Conservation (phyloP, 2,329 filamentous ascomycete genomes). For the Stylonectria norvegica region DNA sequence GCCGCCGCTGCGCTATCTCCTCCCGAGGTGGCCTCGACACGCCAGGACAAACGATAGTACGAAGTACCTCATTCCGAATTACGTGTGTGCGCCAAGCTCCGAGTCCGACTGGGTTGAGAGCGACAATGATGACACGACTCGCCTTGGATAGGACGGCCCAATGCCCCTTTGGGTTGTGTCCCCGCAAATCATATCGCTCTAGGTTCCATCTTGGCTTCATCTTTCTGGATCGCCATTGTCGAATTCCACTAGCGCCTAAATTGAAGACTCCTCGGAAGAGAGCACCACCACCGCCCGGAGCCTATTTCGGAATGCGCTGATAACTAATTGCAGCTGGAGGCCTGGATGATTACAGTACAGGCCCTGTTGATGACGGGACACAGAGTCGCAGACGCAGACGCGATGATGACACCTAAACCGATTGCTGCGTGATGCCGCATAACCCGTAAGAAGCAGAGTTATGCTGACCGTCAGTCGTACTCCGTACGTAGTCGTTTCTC, state of each 20-base stretch:
- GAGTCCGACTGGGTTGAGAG: conserved; percentile 14
- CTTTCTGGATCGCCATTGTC: too few species aligned
- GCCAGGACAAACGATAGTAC: conserved; percentile 7
- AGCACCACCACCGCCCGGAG: neutral
- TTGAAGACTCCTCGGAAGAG: neutral
- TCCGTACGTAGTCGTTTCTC: too few species aligned
- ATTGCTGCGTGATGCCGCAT: neutral
- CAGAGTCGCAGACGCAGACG: too few species aligned
- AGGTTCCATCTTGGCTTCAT: neutral
- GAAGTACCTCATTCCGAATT: conserved; percentile 11
- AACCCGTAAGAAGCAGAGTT: neutral
- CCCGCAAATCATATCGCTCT: conserved; percentile 6
- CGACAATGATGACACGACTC: conserved; percentile 22
- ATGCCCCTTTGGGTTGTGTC: conserved; percentile 3
- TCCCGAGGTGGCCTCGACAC: neutral
- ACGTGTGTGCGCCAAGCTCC: conserved; percentile 19
- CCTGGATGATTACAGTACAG: too few species aligned
- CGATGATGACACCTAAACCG: neutral
- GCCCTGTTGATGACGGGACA: too few species aligned
- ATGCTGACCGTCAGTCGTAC: too few species aligned
- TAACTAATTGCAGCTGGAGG: too few species aligned
- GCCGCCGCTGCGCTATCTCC: neutral
- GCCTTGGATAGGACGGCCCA: conserved; percentile 8
- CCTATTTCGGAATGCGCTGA: neutral
- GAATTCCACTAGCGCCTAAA: too few species aligned